These are phyloP conservation scores for Thalassia testudinum DNA, from an alignment of 116 monocot species.

Conservation along the genomic window DNA sequence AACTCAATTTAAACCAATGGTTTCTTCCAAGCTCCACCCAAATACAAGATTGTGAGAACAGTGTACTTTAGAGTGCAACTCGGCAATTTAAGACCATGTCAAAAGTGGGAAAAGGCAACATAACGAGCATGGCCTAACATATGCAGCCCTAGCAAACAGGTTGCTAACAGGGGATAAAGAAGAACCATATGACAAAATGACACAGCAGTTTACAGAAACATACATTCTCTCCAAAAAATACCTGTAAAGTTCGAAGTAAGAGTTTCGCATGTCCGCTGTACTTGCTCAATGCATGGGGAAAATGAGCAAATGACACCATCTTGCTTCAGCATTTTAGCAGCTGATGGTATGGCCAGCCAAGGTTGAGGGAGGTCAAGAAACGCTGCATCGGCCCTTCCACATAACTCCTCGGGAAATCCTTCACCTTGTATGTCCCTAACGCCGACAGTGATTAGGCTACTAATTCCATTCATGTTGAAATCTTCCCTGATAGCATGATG, in stretches of 20 bases:
- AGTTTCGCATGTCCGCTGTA: slow-evolving; percentile 78
- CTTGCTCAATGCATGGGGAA: slow-evolving; percentile 99
- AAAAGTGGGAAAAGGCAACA: too few species aligned
- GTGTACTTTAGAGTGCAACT: too few species aligned
- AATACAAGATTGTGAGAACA: too few species aligned
- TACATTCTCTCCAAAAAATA: too few species aligned
- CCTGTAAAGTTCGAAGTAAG: slow-evolving; percentile 61
- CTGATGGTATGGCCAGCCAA: slow-evolving; percentile 84
- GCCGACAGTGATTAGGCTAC: slow-evolving; percentile 53
- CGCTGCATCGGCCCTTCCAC: slow-evolving; percentile 47
- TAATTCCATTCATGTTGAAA: slow-evolving; percentile 70
- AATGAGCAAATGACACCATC: slow-evolving; percentile 92
- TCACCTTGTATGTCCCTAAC: slow-evolving; percentile 90
- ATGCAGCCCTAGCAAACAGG: too few species aligned
- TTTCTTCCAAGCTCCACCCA: too few species aligned
- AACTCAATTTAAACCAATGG: too few species aligned
- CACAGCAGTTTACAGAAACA: too few species aligned
- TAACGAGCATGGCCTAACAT: too few species aligned
- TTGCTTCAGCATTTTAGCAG: slow-evolving; percentile 56
- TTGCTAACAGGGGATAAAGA: too few species aligned
- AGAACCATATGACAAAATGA: neutral
- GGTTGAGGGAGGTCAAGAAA: slow-evolving; percentile 99
- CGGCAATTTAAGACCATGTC: too few species aligned
- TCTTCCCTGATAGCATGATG: too few species aligned
- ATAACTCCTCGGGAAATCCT: slow-evolving; percentile 79